These are phyloP conservation scores for Solanum infundibuliforme DNA, from an alignment of 257 asterid genomes.

Conservation along the genomic window DNA sequence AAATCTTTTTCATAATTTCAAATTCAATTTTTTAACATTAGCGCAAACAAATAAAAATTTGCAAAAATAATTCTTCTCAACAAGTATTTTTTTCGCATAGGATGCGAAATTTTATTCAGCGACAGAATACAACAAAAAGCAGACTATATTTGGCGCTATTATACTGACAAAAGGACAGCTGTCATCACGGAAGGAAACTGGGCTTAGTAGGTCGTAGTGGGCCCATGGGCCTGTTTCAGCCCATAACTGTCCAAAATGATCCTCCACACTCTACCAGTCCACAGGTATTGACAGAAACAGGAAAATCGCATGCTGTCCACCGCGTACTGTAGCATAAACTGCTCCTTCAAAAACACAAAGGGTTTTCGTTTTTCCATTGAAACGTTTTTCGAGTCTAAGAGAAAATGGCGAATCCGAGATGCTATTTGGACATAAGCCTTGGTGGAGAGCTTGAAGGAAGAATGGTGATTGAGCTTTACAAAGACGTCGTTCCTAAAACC, in stretches of 20 bases:
- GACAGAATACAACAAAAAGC: neutral
- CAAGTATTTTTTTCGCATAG: neutral
- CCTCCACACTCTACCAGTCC: neutral
- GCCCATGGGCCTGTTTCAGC: neutral
- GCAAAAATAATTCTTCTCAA: neutral
- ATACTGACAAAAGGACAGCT: neutral
- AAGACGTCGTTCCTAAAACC: constrained; percentile 24
- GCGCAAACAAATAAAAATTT: neutral
- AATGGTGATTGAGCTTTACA: constrained; percentile 22
- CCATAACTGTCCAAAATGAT: neutral
- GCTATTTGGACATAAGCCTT: constrained; percentile 24
- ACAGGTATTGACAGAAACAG: neutral
- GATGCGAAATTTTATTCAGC: neutral
- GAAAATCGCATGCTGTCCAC: neutral
- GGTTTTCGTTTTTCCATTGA: neutral
- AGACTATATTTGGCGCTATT: neutral
- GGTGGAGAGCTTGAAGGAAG: constrained; percentile 28
- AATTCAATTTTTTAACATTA: neutral
- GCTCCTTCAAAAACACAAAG: neutral
- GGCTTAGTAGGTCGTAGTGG: neutral
- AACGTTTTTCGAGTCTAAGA: neutral
- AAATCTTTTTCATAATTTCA: neutral
- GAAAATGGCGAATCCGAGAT: constrained; percentile 19
- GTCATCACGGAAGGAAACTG: neutral
- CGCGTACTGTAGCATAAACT: neutral